Base-by-base conservation (phyloP, 2,329 filamentous ascomycete genomes). In the Chalaropsis thielavioides region DNA sequence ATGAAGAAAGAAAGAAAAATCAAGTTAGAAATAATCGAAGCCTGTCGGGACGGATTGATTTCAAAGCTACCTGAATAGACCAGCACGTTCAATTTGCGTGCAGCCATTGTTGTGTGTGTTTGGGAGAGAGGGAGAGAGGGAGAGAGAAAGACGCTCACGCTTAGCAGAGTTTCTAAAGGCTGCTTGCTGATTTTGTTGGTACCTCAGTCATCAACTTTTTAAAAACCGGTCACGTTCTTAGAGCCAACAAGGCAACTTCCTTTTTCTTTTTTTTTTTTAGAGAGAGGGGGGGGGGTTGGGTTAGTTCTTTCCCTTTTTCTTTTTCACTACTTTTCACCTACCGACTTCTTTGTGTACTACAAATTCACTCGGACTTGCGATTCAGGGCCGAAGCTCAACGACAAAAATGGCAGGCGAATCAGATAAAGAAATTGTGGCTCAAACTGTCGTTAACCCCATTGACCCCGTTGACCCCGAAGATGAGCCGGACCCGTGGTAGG, bases 401-500 rank as follows among this genome's bases (percentile, higher is more conserved):
- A 58, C 10, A 38, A 58, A 43, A 43, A 61, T 61, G 58, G 19
- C 58, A 8, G n/a, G 82, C 67, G 81, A 63, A 70, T 76, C 49
- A 70, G 73, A 59, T 71, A 73, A 62, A 68, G 72, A 73, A 38
- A 69, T 74, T 19, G 38, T 24, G 35, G 40, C 40, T 40, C 58
- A 43, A 72, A 75, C 62, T 72, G 27, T n/a, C 54, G 24, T 19
- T 31, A 27, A 38, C 31, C 17, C 27, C n/a, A 27, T 58, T 31
- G 54, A 38, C 31, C 17, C 27, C n/a, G 54, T 58, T 19, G 79
- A 83, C 56, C 83, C 85, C 44, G 89, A 92, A 66, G 91, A 96
- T 75, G 92, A 96, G 75, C 89, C 89, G 3, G 94, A 97, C 80
- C 92, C 96, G 67, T 97, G 92, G 94, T 97, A 38, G n/a, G 54